These are phyloP conservation scores for Nephromyces sp. DNA, from an alignment of 169 alveolate genomes.

Conservation along the genomic window DNA sequence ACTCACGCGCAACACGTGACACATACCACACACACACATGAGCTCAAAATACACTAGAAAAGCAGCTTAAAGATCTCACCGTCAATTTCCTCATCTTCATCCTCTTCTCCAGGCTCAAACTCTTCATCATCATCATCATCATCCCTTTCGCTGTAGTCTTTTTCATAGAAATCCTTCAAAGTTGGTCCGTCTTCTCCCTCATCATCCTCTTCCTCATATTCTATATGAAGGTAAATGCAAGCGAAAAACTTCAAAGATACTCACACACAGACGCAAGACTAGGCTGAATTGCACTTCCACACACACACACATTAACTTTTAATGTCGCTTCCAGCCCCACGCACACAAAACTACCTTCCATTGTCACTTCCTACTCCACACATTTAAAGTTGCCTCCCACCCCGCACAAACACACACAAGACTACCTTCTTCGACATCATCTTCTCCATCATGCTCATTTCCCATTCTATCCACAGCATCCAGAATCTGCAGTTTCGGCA, in stretches of 20 bases:
- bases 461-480: slow-evolving; percentile 71
- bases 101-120: slow-evolving; percentile 65
- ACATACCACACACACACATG: too few relatives aligned
- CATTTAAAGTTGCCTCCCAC: background rate
- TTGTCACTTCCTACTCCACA: too few relatives aligned
- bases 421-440: slow-evolving; percentile 55
- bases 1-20: too few relatives aligned
- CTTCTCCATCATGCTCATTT: slow-evolving; percentile 72
- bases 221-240: background rate
- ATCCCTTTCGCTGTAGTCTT: slow-evolving; percentile 69
- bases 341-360: too few relatives aligned
- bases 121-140: slow-evolving; percentile 72
- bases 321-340: too few relatives aligned
- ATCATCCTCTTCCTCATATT: slow-evolving; percentile 4
- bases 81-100: slow-evolving; percentile 63
- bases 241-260: too few relatives aligned
- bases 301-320: too few relatives aligned
- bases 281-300: too few relatives aligned
- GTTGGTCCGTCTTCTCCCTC: slow-evolving; percentile 45
- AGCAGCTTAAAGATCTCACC: slow-evolving; percentile 25
- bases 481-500: slow-evolving; percentile 64
- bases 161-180: slow-evolving; percentile 69
- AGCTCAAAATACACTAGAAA: background rate
- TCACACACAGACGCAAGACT: too few relatives aligned
- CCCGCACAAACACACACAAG: slow-evolving; percentile 13